Evolutionary conservation across 2,329 filamentous ascomycete species (phyloP).

Genomic region (Diaporthe capsici): DNA sequence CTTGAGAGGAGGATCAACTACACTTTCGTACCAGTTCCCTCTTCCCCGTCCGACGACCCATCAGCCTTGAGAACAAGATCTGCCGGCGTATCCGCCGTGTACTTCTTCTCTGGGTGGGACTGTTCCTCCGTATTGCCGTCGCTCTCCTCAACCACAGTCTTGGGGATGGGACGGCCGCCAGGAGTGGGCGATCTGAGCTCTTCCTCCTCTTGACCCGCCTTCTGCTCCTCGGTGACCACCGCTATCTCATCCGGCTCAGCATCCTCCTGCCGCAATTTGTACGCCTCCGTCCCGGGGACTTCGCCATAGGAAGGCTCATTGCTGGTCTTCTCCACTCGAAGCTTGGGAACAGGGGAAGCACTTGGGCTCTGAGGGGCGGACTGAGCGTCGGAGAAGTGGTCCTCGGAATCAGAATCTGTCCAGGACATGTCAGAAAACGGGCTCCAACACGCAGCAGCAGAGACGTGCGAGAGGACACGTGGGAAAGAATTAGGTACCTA

Average conservation of each 20-base stretch:
- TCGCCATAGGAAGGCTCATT: slow-evolving; percentile 72
- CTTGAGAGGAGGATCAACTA: slow-evolving; percentile 47
- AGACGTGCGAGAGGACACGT: neutral
- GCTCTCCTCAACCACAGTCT: slow-evolving; percentile 68
- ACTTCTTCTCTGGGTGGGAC: slow-evolving; percentile 61
- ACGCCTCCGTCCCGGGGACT: slow-evolving; percentile 72
- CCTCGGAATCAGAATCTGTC: slow-evolving; percentile 74
- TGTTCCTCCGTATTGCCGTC: slow-evolving; percentile 60
- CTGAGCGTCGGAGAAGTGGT: slow-evolving; percentile 74
- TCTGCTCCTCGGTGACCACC: slow-evolving; percentile 55
- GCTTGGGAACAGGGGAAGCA: slow-evolving; percentile 69
- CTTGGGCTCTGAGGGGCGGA: slow-evolving; percentile 63
- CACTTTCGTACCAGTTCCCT: slow-evolving; percentile 54
- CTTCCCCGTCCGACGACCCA: slow-evolving; percentile 54
- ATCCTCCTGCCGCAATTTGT: slow-evolving; percentile 68
- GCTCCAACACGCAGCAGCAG: neutral
- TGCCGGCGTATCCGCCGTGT: slow-evolving; percentile 66
- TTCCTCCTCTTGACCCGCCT: slow-evolving; percentile 47
- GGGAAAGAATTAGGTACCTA: slow-evolving; percentile 59
- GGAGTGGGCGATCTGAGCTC: slow-evolving; percentile 50
- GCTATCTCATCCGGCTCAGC: slow-evolving; percentile 74
- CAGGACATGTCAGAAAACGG: neutral
- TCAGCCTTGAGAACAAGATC: slow-evolving; percentile 65
- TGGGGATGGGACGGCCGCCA: slow-evolving; percentile 60
- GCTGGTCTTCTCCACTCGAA: slow-evolving; percentile 71